Evolutionary conservation across 352 stramenopile species (phyloP).

Genomic region (Peronosclerospora sorghi): DNA sequence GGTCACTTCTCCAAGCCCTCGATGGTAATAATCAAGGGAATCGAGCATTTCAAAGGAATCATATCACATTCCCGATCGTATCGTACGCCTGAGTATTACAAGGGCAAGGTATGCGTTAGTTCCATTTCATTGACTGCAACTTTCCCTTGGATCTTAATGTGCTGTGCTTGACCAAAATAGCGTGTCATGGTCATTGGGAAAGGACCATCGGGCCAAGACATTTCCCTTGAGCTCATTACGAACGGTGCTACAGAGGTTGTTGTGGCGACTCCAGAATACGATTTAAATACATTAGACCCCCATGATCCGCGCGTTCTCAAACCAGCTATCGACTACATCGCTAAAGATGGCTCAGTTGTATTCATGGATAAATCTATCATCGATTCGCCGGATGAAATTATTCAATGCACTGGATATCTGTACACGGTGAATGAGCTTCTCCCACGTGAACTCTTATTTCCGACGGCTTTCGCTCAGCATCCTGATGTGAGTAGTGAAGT

Average conservation of each 20-base stretch:
- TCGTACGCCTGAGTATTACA: constrained; percentile 31
- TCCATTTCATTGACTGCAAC: no score
- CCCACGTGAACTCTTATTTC: constrained; percentile 39
- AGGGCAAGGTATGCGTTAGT: constrained; percentile 24
- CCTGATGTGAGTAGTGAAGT: constrained; percentile 15
- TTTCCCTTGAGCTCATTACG: constrained; percentile 55
- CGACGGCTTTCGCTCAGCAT: constrained; percentile 12
- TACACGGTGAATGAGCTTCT: constrained; percentile 51
- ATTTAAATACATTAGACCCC: constrained; percentile 10
- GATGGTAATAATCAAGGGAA: constrained; percentile 32
- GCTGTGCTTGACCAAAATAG: constrained; percentile 5
- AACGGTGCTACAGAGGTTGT: constrained; percentile 36
- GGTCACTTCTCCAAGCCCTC: constrained; percentile 62
- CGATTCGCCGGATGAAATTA: constrained; percentile 50
- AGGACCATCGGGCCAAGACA: constrained; percentile 65
- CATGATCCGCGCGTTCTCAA: constrained; percentile 41
- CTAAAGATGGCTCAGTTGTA: constrained; percentile 33
- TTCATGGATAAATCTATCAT: constrained; percentile 50
- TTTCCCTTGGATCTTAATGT: not conserved
- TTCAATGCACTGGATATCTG: constrained; percentile 69
- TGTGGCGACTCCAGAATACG: constrained; percentile 41
- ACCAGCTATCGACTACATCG: constrained; percentile 39
- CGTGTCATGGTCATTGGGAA: constrained; percentile 52
- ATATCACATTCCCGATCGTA: constrained; percentile 49
- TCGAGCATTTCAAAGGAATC: constrained; percentile 34